Percentiles rank a stretch among this genome's conserved stretches.
phyloP scores from a whole-genome alignment of 306 rosid genomes.

The Dalbergia oliveri region DNA sequence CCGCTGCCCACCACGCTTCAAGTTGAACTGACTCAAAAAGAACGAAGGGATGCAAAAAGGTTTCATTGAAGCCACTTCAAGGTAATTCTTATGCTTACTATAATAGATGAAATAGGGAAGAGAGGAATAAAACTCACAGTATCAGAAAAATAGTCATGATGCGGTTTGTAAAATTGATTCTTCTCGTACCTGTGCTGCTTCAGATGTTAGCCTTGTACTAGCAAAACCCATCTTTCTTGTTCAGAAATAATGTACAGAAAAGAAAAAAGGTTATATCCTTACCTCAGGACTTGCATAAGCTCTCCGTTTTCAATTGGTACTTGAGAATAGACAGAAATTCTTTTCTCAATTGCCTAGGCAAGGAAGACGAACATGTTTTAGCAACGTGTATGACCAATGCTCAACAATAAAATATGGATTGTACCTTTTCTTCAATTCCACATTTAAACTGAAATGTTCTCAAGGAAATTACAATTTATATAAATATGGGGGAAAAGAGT shows the following conservation, averaged over 20 bases:
- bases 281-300: slow-evolving; percentile 94
- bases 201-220: slow-evolving; percentile 72
- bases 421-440: not conserved
- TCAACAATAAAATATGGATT: slow-evolving; percentile 3
- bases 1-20: slow-evolving; percentile 99
- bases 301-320: slow-evolving; percentile 93
- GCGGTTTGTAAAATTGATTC: slow-evolving; percentile 86
- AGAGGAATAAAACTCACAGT: slow-evolving; percentile 69
- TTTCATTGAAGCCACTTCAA: slow-evolving; percentile 36
- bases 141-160: slow-evolving; percentile 97
- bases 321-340: slow-evolving; percentile 94
- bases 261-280: slow-evolving; percentile 50
- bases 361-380: slow-evolving; percentile 50
- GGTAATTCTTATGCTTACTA: slow-evolving; percentile 37
- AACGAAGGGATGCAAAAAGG: slow-evolving; percentile 17
- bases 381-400: slow-evolving; percentile 31
- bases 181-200: slow-evolving; percentile 98
- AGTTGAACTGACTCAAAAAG: slow-evolving; percentile 71
- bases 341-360: slow-evolving; percentile 91
- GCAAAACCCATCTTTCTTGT: slow-evolving; percentile 34
- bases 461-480: slow-evolving; percentile 23
- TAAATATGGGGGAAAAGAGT: slow-evolving; percentile 18
- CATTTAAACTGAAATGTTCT: not conserved
- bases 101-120: slow-evolving; percentile 19
- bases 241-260: slow-evolving; percentile 16